Percentiles rank a stretch among this genome's conserved stretches.
phyloP scores from a whole-genome alignment of 371 early-diverging fungal genomes.

The Haplosporangium sp. region DNA sequence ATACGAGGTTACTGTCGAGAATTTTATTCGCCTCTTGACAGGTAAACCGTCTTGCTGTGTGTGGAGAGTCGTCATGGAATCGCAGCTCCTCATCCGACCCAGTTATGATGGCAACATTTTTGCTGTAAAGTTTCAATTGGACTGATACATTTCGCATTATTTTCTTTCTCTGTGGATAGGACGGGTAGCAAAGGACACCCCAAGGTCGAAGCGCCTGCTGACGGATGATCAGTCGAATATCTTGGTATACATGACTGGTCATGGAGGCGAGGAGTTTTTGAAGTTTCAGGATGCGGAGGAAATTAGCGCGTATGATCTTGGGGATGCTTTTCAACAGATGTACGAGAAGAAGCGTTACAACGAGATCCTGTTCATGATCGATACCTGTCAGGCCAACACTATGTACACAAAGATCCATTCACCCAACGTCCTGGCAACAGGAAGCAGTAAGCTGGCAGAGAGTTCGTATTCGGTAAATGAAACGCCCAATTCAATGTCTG shows the following conservation, averaged over 20 bases:
- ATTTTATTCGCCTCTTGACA: conserved; percentile 94
- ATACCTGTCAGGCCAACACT: conserved; percentile 97
- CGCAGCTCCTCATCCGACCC: not conserved
- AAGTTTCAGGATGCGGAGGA: conserved; percentile 98
- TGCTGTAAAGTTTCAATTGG: not conserved
- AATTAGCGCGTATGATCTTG: conserved; percentile 92
- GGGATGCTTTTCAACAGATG: conserved; percentile 97
- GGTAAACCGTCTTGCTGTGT: conserved; percentile 58
- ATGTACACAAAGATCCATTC: conserved; percentile 92
- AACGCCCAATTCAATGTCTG: not conserved
- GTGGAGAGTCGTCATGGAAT: no score
- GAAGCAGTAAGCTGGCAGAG: conserved; percentile 86
- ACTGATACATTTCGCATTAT: not conserved
- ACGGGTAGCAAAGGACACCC: conserved; percentile 80
- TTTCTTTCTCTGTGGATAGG: conserved; percentile 52
- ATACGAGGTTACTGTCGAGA: conserved; percentile 98
- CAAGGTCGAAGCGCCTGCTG: conserved; percentile 90
- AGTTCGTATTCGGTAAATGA: conserved; percentile 90
- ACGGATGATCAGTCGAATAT: conserved; percentile 96
- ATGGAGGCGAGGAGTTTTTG: conserved; percentile 97
- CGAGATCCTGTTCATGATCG: conserved; percentile 96
- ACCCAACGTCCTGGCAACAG: conserved; percentile 92
- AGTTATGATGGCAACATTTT: not conserved
- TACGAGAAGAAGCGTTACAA: conserved; percentile 93
- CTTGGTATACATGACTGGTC: conserved; percentile 97